Evolutionary conservation across 495 filamentous ascomycete genomes (phyloP).

Genomic region (Letharia lupina): DNA sequence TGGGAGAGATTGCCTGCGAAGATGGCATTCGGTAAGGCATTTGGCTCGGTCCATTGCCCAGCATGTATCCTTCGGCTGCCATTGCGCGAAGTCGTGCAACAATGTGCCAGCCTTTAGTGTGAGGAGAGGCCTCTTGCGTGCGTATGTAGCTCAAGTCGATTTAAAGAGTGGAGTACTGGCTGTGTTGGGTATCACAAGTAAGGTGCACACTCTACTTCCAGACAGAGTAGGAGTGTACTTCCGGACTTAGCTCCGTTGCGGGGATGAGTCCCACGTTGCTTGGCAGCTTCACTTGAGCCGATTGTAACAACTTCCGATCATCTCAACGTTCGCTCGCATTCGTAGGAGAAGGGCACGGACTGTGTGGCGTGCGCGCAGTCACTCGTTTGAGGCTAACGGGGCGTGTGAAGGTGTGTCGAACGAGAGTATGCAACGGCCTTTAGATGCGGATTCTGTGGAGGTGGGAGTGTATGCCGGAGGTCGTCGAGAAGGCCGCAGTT

Average conservation of each 20-base stretch:
- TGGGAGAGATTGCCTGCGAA: conserved; percentile 24
- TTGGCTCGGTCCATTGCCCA: conserved; percentile 18
- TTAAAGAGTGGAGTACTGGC: background rate
- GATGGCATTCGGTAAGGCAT: conserved; percentile 19
- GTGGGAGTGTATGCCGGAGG: background rate
- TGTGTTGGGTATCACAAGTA: background rate
- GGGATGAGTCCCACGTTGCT: background rate
- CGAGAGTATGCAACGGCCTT: background rate
- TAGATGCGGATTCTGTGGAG: background rate
- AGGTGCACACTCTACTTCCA: background rate
- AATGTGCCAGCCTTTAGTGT: background rate
- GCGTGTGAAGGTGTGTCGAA: background rate
- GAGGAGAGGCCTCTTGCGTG: background rate
- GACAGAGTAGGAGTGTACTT: background rate
- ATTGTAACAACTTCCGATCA: background rate
- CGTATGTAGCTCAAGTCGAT: background rate
- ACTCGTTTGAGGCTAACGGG: background rate
- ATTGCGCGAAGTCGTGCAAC: conserved; percentile 6
- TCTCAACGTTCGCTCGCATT: background rate
- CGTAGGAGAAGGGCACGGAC: conserved; percentile 1
- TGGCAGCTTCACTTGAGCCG: conserved; percentile 2
- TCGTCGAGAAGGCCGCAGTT: background rate
- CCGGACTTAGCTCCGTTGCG: background rate
- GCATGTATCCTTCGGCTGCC: conserved; percentile 19
- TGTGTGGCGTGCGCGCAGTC: conserved; percentile 9